These are phyloP conservation scores for Phytophthora hibernalis DNA, from an alignment of 352 stramenopile genomes.

Conservation along the genomic window DNA sequence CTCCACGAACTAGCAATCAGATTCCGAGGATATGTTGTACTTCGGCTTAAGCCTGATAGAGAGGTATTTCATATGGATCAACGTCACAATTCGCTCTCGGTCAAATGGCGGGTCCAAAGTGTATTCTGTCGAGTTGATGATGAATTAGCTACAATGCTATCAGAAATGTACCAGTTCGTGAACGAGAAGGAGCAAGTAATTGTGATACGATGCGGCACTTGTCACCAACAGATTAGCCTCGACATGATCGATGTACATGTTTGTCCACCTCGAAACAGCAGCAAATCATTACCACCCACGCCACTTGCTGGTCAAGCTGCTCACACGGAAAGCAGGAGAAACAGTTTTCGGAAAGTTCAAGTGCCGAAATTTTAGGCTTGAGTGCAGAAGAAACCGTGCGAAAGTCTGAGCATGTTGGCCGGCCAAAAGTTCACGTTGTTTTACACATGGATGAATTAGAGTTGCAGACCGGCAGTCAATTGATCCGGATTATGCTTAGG, in stretches of 20 bases:
- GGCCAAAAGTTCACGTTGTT: slow-evolving; percentile 40
- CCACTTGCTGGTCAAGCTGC: slow-evolving; percentile 14
- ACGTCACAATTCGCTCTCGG: slow-evolving; percentile 39
- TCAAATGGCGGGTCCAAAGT: slow-evolving; percentile 65
- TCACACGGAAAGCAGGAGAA: slow-evolving; percentile 12
- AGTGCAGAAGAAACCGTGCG: not conserved
- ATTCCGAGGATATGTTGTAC: slow-evolving; percentile 56
- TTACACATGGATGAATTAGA: slow-evolving; percentile 64
- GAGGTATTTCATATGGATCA: slow-evolving; percentile 61
- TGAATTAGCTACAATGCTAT: slow-evolving; percentile 56
- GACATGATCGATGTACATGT: slow-evolving; percentile 65
- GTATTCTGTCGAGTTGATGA: slow-evolving; percentile 52
- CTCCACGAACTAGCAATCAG: slow-evolving; percentile 51
- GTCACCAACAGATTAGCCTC: slow-evolving; percentile 62
- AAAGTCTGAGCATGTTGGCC: not conserved
- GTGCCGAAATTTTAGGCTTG: slow-evolving; percentile 10
- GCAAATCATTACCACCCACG: slow-evolving; percentile 22
- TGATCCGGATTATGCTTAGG: slow-evolving; percentile 45
- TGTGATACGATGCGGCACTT: slow-evolving; percentile 66
- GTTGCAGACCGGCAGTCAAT: slow-evolving; percentile 48
- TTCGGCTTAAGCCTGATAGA: slow-evolving; percentile 62
- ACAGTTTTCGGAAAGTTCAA: slow-evolving; percentile 29
- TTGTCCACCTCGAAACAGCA: slow-evolving; percentile 36
- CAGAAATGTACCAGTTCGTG: slow-evolving; percentile 58
- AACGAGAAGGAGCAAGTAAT: slow-evolving; percentile 63